Base-by-base conservation (phyloP, 2,329 filamentous ascomycete species). In the Hypoxylon sp. region DNA sequence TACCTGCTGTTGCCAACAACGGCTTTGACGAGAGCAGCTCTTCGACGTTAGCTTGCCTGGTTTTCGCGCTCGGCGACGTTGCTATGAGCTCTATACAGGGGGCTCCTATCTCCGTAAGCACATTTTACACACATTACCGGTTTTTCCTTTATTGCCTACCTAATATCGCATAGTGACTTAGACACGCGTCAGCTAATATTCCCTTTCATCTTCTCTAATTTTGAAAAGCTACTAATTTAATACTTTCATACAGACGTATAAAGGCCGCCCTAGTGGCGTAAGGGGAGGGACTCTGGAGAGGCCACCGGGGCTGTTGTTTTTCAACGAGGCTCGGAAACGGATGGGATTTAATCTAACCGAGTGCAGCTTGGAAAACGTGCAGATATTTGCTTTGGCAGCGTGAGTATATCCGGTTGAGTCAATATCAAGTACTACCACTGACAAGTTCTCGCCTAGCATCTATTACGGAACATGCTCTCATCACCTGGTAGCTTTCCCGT, bases 251-350 rank as follows among this genome's bases (percentile, higher is more conserved):
- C 27, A 65, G 42, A 66, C 72, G 4, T 72, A 77, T 48, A 76
- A 80, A 33, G 77, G 78, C 10, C 75, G 76, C 1, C 69, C 76
- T 1, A 83, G 83, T 64, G 83, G 83, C 2, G 73, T 86, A 20
- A 78, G 79, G 35, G 83, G 83, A 10, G 82, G 83, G 1, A 77
- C 78, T 2, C 64, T 70, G 2, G 74, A 77, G 11, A 74, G 74
- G 15, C 84, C 84, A 2, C 85, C 85, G 0, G 85, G 85, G 0
- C 68, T 88, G 2, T 77, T 77, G 1, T 77, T 86, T 29, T 88
- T 87, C 71, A 88, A 88, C 60, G 85, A 87, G 69, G 85, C 84
- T 13, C 77, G 85, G 47, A 80, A 79, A 55, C 76, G 83, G n/a
- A 77, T 87, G 67, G 85, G 85, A 0, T 86, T 86, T 67, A 76